phyloP scores from a whole-genome alignment of 345 rosid species.

The Syzygium jambos region DNA sequence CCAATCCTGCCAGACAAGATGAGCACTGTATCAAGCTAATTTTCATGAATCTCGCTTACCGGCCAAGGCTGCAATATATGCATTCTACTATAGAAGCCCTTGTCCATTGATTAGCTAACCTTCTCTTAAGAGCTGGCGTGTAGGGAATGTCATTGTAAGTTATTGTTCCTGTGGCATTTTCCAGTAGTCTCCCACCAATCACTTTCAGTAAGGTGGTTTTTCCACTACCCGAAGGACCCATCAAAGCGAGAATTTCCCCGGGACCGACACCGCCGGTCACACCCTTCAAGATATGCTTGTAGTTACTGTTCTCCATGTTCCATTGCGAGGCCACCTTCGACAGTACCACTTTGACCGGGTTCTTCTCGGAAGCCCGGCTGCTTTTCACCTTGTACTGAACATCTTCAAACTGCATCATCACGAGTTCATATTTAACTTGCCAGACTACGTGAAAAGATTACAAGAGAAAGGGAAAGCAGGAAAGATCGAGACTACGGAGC shows the following conservation, averaged over 20 bases:
- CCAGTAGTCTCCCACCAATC: slow-evolving; percentile 77
- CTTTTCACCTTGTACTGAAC: slow-evolving; percentile 67
- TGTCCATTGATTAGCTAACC: slow-evolving; percentile 19
- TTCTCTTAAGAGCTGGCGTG: slow-evolving; percentile 65
- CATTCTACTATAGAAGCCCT: not conserved
- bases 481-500: not conserved
- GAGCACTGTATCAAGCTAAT: not conserved
- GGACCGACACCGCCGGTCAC: slow-evolving; percentile 88
- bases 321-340: slow-evolving; percentile 55
- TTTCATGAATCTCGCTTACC: not conserved
- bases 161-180: slow-evolving; percentile 56
- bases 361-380: slow-evolving; percentile 20
- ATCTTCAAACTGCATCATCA: slow-evolving; percentile 67
- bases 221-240: slow-evolving; percentile 99
- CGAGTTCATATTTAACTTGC: not conserved
- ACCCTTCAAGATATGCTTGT: slow-evolving; percentile 79
- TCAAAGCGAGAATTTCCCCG: slow-evolving; percentile 82
- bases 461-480: not conserved
- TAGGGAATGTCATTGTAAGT: slow-evolving; percentile 79
- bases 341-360: slow-evolving; percentile 57
- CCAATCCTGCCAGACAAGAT: slow-evolving; percentile 54
- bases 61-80: not conserved
- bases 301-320: slow-evolving; percentile 43
- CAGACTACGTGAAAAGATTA: not conserved
- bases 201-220: slow-evolving; percentile 86